Percentiles rank a stretch among this genome's conserved stretches.
Evolutionary conservation across 1,284 basidiomycete genomes (phyloP).

Genomic region (Sporisorium sorghi): DNA sequence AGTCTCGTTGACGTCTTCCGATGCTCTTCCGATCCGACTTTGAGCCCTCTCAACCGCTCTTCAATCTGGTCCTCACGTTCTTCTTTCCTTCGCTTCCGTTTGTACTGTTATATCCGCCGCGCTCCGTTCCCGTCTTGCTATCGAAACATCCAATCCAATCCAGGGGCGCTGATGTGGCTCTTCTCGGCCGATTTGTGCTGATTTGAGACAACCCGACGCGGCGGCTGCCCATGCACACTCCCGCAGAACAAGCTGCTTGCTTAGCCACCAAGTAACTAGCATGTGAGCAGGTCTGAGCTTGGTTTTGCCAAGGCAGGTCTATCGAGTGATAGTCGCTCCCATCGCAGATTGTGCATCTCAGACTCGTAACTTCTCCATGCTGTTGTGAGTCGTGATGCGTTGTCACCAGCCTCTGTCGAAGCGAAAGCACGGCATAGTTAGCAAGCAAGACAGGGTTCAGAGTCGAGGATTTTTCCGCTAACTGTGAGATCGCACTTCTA

Average conservation of each 20-base stretch:
- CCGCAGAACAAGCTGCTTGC: too few species aligned
- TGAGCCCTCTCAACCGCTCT: neutral
- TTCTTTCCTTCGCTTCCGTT: neutral
- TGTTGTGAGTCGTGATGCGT: too few species aligned
- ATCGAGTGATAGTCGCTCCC: too few species aligned
- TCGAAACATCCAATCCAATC: constrained; percentile 4
- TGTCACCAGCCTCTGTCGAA: too few species aligned
- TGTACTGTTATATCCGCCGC: constrained; percentile 8
- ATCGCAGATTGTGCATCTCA: too few species aligned
- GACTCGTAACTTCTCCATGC: too few species aligned
- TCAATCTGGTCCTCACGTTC: neutral
- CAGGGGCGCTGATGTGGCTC: neutral
- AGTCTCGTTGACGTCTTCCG: neutral
- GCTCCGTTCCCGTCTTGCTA: constrained; percentile 4
- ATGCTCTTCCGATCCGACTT: neutral
- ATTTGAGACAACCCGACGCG: neutral
- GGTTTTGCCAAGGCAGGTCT: too few species aligned
- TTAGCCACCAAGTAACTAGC: too few species aligned
- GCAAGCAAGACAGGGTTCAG: neutral
- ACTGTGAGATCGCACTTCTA: constrained; percentile 16
- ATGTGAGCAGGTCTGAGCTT: too few species aligned
- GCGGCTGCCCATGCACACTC: neutral
- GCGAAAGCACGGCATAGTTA: too few species aligned
- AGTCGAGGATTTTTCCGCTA: neutral
- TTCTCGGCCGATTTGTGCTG: too few species aligned